Conservation (phyloP, 108 stramenopile genomes). For the Cyclostephanos tholiformis region DNA sequence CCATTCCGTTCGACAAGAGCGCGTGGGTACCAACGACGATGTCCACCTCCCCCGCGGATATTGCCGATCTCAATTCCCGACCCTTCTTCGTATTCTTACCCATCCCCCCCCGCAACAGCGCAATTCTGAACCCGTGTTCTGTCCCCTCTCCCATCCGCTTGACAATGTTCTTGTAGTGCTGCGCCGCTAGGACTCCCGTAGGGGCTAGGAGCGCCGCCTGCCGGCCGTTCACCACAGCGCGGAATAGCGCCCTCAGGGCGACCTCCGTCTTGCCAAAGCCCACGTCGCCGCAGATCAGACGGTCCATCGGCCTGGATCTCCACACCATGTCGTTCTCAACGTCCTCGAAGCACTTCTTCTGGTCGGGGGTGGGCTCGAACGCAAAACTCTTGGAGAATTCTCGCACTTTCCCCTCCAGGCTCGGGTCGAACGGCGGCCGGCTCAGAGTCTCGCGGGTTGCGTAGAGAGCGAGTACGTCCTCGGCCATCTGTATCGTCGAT, state of each 20-base stretch:
- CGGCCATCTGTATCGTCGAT: slow-evolving; percentile 76
- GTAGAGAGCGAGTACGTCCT: slow-evolving; percentile 80
- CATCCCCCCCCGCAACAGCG: slow-evolving; percentile 77
- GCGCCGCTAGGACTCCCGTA: slow-evolving; percentile 92
- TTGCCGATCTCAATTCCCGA: slow-evolving; percentile 64
- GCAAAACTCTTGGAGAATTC: slow-evolving; percentile 76
- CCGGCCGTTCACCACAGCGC: slow-evolving; percentile 78
- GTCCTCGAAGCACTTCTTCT: slow-evolving; percentile 83
- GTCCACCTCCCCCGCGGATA: slow-evolving; percentile 68
- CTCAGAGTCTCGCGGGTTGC: slow-evolving; percentile 76
- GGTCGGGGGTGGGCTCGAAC: slow-evolving; percentile 87
- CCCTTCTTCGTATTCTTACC: slow-evolving; percentile 72
- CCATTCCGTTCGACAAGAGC: slow-evolving; percentile 71
- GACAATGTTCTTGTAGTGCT: slow-evolving; percentile 83
- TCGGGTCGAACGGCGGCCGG: slow-evolving; percentile 71
- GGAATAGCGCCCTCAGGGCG: slow-evolving; percentile 88
- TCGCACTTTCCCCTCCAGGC: slow-evolving; percentile 60
- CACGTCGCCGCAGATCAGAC: slow-evolving; percentile 95
- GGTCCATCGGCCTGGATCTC: slow-evolving; percentile 93
- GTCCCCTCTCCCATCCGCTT: slow-evolving; percentile 77
- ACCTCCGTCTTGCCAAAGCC: slow-evolving; percentile 99
- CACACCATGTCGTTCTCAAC: slow-evolving; percentile 96
- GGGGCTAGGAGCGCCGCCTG: slow-evolving; percentile 95
- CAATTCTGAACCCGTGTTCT: slow-evolving; percentile 59
- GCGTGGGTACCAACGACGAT: slow-evolving; percentile 95